phyloP scores from a whole-genome alignment of 2,329 filamentous ascomycete species.

The Tolypocladium guangdongense region DNA sequence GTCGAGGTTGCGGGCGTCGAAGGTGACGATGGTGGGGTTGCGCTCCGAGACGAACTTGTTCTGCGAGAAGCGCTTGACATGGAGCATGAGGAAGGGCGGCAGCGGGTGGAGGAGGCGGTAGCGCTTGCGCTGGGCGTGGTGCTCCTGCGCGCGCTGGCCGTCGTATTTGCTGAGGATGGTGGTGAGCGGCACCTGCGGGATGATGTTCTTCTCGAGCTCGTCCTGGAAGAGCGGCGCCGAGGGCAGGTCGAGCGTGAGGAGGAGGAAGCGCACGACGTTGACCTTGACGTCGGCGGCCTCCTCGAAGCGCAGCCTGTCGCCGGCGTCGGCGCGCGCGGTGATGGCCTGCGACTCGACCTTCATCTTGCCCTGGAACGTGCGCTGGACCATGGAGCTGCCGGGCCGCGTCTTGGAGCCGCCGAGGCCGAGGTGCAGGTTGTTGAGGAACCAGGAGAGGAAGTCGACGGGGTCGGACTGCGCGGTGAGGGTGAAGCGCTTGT shows the following conservation, averaged over 20 bases:
- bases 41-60: constrained; percentile 96
- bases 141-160: constrained; percentile 76
- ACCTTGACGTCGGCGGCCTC: constrained; percentile 74
- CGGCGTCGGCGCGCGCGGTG: constrained; percentile 77
- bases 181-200: constrained; percentile 79
- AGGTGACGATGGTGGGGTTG: constrained; percentile 97
- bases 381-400: constrained; percentile 75
- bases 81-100: constrained; percentile 82
- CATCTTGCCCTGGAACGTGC: constrained; percentile 84
- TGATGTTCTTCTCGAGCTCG: constrained; percentile 88
- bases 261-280: constrained; percentile 70
- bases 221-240: constrained; percentile 92
- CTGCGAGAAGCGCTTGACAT: constrained; percentile 91
- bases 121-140: constrained; percentile 75
- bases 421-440: constrained; percentile 84
- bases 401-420: constrained; percentile 84
- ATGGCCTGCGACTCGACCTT: constrained; percentile 91
- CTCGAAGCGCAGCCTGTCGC: constrained; percentile 84
- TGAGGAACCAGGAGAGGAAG: constrained; percentile 94
- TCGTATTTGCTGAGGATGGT: constrained; percentile 88
- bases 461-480: constrained; percentile 91
- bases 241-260: constrained; percentile 87
- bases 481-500: constrained; percentile 85
- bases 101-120: constrained; percentile 86
- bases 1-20: constrained; percentile 73